Percentiles rank a stretch among this genome's conserved stretches.
Evolutionary conservation across 75 land plant genomes (phyloP).

Genomic region (Pinus tabuliformis): DNA sequence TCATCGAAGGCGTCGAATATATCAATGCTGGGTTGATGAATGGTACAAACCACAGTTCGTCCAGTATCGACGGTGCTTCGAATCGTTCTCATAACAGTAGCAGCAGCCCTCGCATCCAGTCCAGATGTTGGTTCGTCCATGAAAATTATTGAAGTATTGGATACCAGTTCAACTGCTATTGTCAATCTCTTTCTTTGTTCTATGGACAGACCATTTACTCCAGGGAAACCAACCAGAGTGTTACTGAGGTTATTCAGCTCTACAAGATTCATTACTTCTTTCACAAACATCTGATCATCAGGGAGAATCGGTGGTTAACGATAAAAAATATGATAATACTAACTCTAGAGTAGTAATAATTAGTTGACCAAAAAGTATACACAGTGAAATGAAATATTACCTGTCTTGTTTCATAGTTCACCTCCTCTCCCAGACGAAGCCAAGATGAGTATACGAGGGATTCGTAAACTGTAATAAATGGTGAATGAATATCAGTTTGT

Average conservation of each 20-base stretch:
- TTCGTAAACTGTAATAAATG: conserved; percentile 29
- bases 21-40: neutral
- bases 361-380: neutral
- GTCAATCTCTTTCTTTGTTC: conserved; percentile 36
- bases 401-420: conserved; percentile 10
- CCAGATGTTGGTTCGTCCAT: too few relatives aligned
- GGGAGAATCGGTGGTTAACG: neutral
- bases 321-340: neutral
- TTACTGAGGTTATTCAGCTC: conserved; percentile 15
- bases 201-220: conserved; percentile 6
- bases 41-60: too few relatives aligned
- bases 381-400: conserved; percentile 5
- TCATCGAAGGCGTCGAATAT: conserved; percentile 66
- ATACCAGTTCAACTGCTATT: conserved; percentile 25
- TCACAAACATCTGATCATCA: conserved; percentile 10
- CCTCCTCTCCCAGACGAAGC: conserved; percentile 27
- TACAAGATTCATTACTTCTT: conserved; percentile 21
- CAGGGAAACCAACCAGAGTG: conserved; percentile 9
- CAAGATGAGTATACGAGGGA: conserved; percentile 38
- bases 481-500: conserved; percentile 27
- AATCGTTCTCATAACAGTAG: conserved; percentile 21
- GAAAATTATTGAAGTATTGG: conserved; percentile 10
- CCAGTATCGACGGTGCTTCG: conserved; percentile 22
- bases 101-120: neutral
- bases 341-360: neutral